Percentiles rank a stretch among this genome's conserved stretches.
phyloP scores from a whole-genome alignment of 805 yeast genomes.

The Tanozyma kutaoensis region DNA sequence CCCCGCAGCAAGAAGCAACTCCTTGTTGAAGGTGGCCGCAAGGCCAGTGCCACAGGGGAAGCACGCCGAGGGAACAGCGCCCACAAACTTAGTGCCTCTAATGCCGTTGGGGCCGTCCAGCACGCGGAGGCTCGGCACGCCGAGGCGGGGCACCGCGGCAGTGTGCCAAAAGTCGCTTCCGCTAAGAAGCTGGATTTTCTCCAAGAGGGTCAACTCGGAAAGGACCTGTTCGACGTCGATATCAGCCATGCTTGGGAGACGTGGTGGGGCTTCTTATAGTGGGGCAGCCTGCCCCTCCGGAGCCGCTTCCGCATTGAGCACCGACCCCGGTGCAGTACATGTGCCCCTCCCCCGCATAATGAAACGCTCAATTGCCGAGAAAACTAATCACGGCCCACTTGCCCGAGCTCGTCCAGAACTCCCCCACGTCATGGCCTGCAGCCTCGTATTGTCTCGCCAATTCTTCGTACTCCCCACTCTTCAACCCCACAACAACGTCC shows the following conservation, averaged over 20 bases:
- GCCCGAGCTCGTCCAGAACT: slow-evolving; percentile 80
- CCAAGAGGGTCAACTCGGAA: slow-evolving; percentile 2
- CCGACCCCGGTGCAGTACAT: too few relatives aligned
- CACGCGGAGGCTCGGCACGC: slow-evolving; percentile 33
- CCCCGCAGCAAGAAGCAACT: slow-evolving; percentile 36
- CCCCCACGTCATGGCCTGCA: slow-evolving; percentile 48
- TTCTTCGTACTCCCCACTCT: slow-evolving; percentile 57
- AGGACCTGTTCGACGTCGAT: slow-evolving; percentile 10
- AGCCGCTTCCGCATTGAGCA: too few relatives aligned
- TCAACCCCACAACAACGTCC: slow-evolving; percentile 83
- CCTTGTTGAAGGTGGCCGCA: slow-evolving; percentile 43
- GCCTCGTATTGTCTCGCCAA: slow-evolving; percentile 47
- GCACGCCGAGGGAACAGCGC: slow-evolving; percentile 41
- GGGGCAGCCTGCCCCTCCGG: too few relatives aligned
- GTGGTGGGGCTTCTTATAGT: too few relatives aligned
- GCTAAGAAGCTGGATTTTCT: slow-evolving; percentile 2
- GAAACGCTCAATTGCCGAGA: too few relatives aligned
- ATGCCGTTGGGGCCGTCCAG: slow-evolving; percentile 55
- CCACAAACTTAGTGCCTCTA: slow-evolving; percentile 42
- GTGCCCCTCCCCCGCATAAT: too few relatives aligned
- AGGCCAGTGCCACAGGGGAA: slow-evolving; percentile 50
- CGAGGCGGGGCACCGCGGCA: slow-evolving; percentile 6
- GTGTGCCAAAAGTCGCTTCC: slow-evolving; percentile 1
- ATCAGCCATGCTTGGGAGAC: slow-evolving; percentile 6
- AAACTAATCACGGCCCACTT: slow-evolving; percentile 76